A percentile compares a stretch with the other conserved stretches of the same genome.
Conservation (phyloP, 75 land plant genomes). For the Cupressus sempervirens region DNA sequence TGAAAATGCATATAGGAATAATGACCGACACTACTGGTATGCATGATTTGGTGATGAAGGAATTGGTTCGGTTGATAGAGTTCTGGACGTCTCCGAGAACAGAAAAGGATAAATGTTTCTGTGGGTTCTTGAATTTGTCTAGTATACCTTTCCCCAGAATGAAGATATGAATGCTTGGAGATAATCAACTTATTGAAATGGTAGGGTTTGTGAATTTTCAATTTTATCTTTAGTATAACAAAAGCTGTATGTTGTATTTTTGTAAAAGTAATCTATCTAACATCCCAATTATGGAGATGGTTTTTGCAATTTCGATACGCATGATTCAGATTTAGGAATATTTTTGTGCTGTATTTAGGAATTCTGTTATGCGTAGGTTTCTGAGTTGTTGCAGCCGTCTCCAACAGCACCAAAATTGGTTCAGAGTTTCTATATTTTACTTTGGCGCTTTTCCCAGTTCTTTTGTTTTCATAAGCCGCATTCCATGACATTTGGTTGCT, state of each 20-base stretch:
- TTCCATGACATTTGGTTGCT: neutral
- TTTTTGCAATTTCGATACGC: neutral
- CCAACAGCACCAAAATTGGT: neutral
- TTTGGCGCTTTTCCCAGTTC: neutral
- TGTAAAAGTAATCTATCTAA: neutral
- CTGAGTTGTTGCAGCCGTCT: neutral
- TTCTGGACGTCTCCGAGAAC: slow-evolving; percentile 20
- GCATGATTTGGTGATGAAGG: neutral
- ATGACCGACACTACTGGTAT: neutral
- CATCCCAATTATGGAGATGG: neutral
- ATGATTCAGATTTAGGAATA: neutral
- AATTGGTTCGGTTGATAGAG: neutral
- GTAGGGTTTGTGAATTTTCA: slow-evolving; percentile 9
- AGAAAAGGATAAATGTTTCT: slow-evolving; percentile 55
- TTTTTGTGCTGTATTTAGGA: neutral
- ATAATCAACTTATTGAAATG: slow-evolving; percentile 57
- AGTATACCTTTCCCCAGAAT: slow-evolving; percentile 49
- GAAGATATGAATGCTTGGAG: slow-evolving; percentile 65
- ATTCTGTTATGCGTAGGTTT: neutral
- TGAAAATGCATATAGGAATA: neutral
- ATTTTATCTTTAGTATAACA: no score
- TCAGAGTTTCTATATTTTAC: neutral
- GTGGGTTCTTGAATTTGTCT: slow-evolving; percentile 40
- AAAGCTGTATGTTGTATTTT: neutral
- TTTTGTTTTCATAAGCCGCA: neutral